Evolutionary conservation across 2,329 filamentous ascomycete genomes (phyloP).

Genomic region (Stagonosporopsis cucurbitacearum): DNA sequence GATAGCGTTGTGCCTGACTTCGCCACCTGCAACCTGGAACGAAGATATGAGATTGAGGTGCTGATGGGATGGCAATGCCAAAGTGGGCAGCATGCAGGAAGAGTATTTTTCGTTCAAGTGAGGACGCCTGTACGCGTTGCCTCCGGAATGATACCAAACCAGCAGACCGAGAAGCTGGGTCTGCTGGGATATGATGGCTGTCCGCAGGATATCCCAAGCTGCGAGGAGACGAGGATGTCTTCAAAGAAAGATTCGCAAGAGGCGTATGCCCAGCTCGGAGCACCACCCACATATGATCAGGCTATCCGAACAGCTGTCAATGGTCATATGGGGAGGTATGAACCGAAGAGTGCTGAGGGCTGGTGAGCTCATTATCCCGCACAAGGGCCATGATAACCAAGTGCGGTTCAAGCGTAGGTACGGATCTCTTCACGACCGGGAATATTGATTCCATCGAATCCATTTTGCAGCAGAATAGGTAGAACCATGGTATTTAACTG

Average conservation of each 20-base stretch:
- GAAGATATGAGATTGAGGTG: slow-evolving; percentile 26
- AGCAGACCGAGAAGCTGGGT: neutral
- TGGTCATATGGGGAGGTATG: neutral
- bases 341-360: neutral
- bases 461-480: slow-evolving; percentile 47
- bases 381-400: neutral
- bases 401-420: neutral
- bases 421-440: too few species aligned
- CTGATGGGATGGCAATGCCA: slow-evolving; percentile 24
- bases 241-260: neutral
- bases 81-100: slow-evolving; percentile 11
- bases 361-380: neutral
- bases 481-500: slow-evolving; percentile 42
- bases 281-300: neutral
- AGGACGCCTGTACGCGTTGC: slow-evolving; percentile 18
- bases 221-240: neutral
- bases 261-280: neutral
- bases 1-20: slow-evolving; percentile 22
- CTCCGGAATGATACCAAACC: slow-evolving; percentile 16
- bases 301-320: neutral
- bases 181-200: neutral
- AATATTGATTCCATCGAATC: slow-evolving; percentile 50
- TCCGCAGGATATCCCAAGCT: neutral
- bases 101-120: slow-evolving; percentile 22
- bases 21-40: slow-evolving; percentile 17